phyloP scores from a whole-genome alignment of 441 rosid genomes.

The Lepidium campestre region DNA sequence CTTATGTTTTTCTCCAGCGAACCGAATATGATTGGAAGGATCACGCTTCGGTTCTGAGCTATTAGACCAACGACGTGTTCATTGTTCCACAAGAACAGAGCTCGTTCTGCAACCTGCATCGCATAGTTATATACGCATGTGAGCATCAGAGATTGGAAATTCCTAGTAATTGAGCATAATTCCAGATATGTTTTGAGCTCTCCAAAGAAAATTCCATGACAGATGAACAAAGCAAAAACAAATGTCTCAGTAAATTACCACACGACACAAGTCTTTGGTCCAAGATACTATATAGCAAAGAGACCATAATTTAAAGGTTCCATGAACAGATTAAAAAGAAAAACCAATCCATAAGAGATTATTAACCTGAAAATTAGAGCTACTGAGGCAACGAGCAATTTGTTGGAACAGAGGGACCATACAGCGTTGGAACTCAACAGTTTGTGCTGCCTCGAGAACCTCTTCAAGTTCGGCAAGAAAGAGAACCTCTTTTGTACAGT shows the following conservation, averaged over 20 bases:
- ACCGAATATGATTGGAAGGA: slow-evolving; percentile 67
- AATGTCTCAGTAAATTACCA: not conserved
- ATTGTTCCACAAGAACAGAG: slow-evolving; percentile 91
- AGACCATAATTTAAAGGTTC: not conserved
- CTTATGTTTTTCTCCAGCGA: slow-evolving; percentile 79
- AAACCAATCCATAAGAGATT: not conserved
- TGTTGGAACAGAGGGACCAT: slow-evolving; percentile 85
- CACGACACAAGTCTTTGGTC: not conserved
- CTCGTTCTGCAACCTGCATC: slow-evolving; percentile 86
- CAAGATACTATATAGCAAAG: not conserved
- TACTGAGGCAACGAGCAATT: slow-evolving; percentile 85
- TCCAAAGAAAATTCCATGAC: not conserved
- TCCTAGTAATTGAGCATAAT: not conserved
- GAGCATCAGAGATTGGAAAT: not conserved
- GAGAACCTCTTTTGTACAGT: slow-evolving; percentile 86
- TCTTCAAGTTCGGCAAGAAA: slow-evolving; percentile 94
- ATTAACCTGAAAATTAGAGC: slow-evolving; percentile 86
- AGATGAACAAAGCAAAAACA: not conserved
- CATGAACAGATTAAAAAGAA: not conserved
- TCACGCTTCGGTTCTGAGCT: slow-evolving; percentile 62
- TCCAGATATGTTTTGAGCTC: not conserved
- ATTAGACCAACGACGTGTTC: slow-evolving; percentile 79
- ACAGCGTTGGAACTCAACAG: slow-evolving; percentile 84
- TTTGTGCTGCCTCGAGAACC: slow-evolving; percentile 86
- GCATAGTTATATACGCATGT: not conserved